Evolutionary conservation across 2,329 filamentous ascomycete species (phyloP).

Genomic region (Ascosphaera aggregata): DNA sequence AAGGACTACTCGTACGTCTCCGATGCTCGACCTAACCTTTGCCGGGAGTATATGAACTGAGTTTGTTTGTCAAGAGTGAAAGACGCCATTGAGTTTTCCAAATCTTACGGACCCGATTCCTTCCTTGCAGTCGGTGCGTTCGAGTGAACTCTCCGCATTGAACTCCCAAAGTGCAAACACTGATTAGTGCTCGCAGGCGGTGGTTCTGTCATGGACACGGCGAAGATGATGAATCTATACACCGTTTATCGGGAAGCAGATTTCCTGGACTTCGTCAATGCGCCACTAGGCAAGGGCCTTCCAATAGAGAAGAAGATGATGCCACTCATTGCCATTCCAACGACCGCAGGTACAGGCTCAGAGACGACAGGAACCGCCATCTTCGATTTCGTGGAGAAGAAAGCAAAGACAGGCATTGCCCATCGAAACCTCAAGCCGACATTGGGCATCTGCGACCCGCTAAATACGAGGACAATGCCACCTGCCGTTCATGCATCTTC

Average conservation of each 20-base stretch:
- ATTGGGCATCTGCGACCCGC: constrained; percentile 59
- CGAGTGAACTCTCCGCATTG: background rate
- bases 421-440: constrained; percentile 92
- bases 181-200: constrained; percentile 22
- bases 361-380: constrained; percentile 97
- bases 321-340: constrained; percentile 63
- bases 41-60: background rate
- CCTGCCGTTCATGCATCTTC: constrained; percentile 78
- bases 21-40: background rate
- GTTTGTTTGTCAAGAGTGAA: constrained; percentile 35
- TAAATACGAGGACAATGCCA: constrained; percentile 94
- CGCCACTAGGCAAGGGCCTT: constrained; percentile 63
- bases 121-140: constrained; percentile 62
- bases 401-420: constrained; percentile 86
- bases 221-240: constrained; percentile 97
- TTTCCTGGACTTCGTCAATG: constrained; percentile 95
- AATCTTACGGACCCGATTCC: constrained; percentile 59
- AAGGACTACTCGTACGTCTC: constrained; percentile 65
- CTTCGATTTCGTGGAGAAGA: constrained; percentile 76
- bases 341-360: constrained; percentile 67
- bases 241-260: constrained; percentile 74
- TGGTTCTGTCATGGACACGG: constrained; percentile 92
- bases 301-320: constrained; percentile 48
- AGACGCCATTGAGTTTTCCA: constrained; percentile 71
- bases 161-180: background rate